phyloP scores from a whole-genome alignment of 129 eudicot species.

The Centrapalus pauciflorus region DNA sequence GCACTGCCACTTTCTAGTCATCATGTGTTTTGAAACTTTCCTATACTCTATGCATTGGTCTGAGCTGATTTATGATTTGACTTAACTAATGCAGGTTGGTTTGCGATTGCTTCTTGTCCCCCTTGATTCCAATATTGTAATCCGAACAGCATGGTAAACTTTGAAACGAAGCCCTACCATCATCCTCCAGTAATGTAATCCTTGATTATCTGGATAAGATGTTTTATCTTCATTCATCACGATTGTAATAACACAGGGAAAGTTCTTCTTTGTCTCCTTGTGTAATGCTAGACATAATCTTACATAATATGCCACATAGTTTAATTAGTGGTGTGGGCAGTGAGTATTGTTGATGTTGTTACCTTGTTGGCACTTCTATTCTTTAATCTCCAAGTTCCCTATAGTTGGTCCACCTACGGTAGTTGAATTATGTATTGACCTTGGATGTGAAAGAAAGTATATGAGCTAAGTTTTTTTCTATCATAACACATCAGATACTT shows the following conservation, averaged over 20 bases:
- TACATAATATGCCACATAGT: not conserved
- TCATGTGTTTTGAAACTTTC: not conserved
- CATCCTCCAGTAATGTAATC: conserved; percentile 2
- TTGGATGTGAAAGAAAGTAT: not conserved
- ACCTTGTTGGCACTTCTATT: conserved; percentile 4
- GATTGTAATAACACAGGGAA: not conserved
- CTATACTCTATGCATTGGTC: not conserved
- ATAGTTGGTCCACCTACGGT: not conserved
- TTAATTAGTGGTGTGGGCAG: not conserved
- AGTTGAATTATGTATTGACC: not conserved
- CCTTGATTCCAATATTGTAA: conserved; percentile 67
- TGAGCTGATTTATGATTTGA: conserved; percentile 9
- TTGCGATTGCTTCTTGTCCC: conserved; percentile 77
- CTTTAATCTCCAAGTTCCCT: not conserved
- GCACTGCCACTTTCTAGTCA: not conserved
- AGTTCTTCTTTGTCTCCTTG: not conserved
- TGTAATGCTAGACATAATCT: not conserved
- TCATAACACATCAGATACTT: conserved; percentile 6
- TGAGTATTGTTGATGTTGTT: conserved; percentile 1
- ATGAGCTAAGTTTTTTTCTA: not conserved
- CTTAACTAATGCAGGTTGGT: conserved; percentile 57
- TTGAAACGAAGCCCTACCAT: not conserved
- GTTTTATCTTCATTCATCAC: not conserved
- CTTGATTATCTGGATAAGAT: not conserved
- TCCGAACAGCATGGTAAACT: conserved; percentile 86